Conservation (phyloP, 148 eudicot genomes). For the Heliamphora exappendiculata region DNA sequence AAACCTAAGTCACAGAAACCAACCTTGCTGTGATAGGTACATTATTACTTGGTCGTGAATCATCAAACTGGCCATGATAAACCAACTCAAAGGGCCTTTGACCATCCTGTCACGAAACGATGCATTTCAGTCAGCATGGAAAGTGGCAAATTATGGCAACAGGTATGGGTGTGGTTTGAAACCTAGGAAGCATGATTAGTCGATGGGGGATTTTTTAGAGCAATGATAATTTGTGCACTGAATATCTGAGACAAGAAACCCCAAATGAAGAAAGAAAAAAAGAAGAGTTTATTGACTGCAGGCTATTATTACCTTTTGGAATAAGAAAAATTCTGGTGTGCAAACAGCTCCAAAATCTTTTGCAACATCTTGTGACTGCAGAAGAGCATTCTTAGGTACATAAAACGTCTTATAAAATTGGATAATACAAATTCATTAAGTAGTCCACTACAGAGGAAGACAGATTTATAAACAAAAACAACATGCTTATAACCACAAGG, state of each 20-base stretch:
- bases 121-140: not conserved
- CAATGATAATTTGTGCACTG: not conserved
- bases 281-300: not conserved
- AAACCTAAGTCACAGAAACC: not conserved
- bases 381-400: slow-evolving; percentile 1
- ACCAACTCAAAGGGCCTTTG: slow-evolving; percentile 92
- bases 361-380: slow-evolving; percentile 92
- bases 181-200: not conserved
- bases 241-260: not conserved
- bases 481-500: not conserved
- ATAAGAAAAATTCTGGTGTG: slow-evolving; percentile 90
- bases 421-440: not conserved
- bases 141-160: not conserved
- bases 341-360: slow-evolving; percentile 91
- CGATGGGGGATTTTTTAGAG: not conserved
- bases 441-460: not conserved
- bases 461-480: not conserved
- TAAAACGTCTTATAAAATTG: not conserved
- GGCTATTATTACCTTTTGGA: slow-evolving; percentile 54
- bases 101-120: slow-evolving; percentile 48
- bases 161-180: not conserved
- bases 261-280: not conserved
- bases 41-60: slow-evolving; percentile 76
- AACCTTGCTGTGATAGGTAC: slow-evolving; percentile 83
- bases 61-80: slow-evolving; percentile 96